phyloP scores from a whole-genome alignment of 2,329 filamentous ascomycete species.

The Fusarium begoniae region DNA sequence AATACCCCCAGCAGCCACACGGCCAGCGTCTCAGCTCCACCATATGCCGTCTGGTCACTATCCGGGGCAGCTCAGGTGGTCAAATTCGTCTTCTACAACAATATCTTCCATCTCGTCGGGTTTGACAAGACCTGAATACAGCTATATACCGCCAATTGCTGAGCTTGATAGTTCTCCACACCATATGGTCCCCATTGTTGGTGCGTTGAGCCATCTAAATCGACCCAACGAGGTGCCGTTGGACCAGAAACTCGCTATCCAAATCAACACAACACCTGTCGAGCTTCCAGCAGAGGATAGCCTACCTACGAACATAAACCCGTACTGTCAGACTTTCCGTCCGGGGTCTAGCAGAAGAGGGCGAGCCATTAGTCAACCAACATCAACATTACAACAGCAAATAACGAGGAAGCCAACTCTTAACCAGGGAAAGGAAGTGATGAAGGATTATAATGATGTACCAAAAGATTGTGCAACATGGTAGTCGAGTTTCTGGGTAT shows the following conservation, averaged over 20 bases:
- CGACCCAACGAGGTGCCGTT: background rate
- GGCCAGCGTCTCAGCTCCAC: background rate
- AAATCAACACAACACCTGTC: constrained; percentile 15
- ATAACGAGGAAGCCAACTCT: background rate
- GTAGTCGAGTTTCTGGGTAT: background rate
- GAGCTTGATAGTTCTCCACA: constrained; percentile 18
- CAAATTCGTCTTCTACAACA: constrained; percentile 15
- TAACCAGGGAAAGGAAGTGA: background rate
- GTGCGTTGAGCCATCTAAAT: background rate
- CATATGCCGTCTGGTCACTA: background rate
- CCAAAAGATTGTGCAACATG: background rate
- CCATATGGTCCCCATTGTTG: constrained; percentile 6
- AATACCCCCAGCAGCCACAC: background rate
- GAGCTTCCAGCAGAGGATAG: constrained; percentile 9
- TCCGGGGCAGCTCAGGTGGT: constrained; percentile 14
- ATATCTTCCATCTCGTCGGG: background rate
- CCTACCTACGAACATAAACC: background rate
- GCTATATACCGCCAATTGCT: background rate
- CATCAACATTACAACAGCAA: background rate
- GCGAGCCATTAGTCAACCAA: background rate
- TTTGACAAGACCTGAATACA: background rate
- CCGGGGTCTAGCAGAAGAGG: background rate
- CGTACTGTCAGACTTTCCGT: background rate
- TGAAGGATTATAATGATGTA: background rate
- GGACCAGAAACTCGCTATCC: background rate